Percentiles rank a stretch among this genome's conserved stretches.
These are phyloP conservation scores for Triticum dicoccoides DNA, from an alignment of 176 grass and related monocot species.

Conservation along the genomic window DNA sequence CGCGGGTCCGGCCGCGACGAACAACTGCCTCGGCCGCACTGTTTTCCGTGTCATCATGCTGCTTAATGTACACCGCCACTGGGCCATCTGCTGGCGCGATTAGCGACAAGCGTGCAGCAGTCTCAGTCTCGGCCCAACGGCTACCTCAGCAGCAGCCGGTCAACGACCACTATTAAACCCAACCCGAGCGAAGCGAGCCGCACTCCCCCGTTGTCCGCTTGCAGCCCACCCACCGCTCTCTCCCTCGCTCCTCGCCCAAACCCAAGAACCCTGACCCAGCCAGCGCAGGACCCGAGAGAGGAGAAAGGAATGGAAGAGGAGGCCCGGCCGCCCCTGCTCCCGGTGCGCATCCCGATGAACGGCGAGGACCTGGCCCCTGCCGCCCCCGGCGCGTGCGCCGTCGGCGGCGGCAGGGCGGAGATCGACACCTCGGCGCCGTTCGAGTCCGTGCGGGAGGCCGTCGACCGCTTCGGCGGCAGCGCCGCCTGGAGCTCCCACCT, in stretches of 20 bases:
- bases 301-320: neutral
- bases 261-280: neutral
- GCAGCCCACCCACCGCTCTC: neutral
- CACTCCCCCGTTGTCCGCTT: neutral
- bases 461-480: constrained; percentile 80
- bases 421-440: constrained; percentile 90
- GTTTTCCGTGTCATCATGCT: neutral
- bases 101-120: neutral
- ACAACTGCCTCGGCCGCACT: neutral
- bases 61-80: neutral
- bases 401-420: constrained; percentile 47
- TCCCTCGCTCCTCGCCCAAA: constrained; percentile 14
- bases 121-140: constrained; percentile 5
- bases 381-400: neutral
- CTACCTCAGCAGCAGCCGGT: neutral
- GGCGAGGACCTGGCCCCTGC: neutral
- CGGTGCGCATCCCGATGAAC: constrained; percentile 22
- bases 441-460: constrained; percentile 80
- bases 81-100: neutral
- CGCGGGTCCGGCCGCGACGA: neutral
- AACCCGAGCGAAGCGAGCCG: too few species aligned
- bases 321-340: neutral
- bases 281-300: constrained; percentile 26
- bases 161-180: constrained; percentile 1
- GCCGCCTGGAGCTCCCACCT: constrained; percentile 71